A percentile compares a stretch with the other conserved stretches of the same genome.
Conservation (phyloP, 2,329 filamentous ascomycete species). For the Fusarium multiceps region DNA sequence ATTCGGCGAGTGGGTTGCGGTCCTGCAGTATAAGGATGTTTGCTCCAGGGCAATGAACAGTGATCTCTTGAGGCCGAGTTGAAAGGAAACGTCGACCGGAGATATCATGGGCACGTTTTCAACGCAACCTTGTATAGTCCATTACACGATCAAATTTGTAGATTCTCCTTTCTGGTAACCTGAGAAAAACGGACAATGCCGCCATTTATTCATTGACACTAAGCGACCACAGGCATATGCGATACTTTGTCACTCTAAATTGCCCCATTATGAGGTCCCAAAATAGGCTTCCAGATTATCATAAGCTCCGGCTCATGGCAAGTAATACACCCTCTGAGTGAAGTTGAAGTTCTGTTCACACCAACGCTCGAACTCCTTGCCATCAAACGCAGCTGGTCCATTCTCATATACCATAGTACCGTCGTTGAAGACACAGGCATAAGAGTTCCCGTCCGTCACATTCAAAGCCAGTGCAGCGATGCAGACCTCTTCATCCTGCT, state of each 20-base stretch:
- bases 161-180: slow-evolving; percentile 36
- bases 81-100: slow-evolving; percentile 18
- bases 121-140: slow-evolving; percentile 22
- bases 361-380: slow-evolving; percentile 32
- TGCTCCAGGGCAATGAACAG: slow-evolving; percentile 30
- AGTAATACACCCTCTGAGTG: neutral
- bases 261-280: slow-evolving; percentile 19
- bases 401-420: slow-evolving; percentile 13
- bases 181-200: slow-evolving; percentile 12
- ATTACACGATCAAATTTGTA: slow-evolving; percentile 30
- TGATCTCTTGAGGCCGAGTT: slow-evolving; percentile 38
- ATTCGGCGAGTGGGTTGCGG: slow-evolving; percentile 32
- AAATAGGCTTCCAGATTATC: too few relatives aligned
- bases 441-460: slow-evolving; percentile 17
- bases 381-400: slow-evolving; percentile 17
- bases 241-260: slow-evolving; percentile 11
- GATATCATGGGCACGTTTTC: slow-evolving; percentile 33
- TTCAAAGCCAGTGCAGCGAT: slow-evolving; percentile 37
- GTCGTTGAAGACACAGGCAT: slow-evolving; percentile 31
- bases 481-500: slow-evolving; percentile 4
- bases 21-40: slow-evolving; percentile 33
- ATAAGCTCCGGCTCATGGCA: neutral
- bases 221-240: neutral
- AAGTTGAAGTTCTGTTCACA: slow-evolving; percentile 30
- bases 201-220: too few relatives aligned